A percentile compares a stretch with the other conserved stretches of the same genome.
These are phyloP conservation scores for Cryptococcus sp. DNA, from an alignment of 1,284 basidiomycete species.

Conservation along the genomic window DNA sequence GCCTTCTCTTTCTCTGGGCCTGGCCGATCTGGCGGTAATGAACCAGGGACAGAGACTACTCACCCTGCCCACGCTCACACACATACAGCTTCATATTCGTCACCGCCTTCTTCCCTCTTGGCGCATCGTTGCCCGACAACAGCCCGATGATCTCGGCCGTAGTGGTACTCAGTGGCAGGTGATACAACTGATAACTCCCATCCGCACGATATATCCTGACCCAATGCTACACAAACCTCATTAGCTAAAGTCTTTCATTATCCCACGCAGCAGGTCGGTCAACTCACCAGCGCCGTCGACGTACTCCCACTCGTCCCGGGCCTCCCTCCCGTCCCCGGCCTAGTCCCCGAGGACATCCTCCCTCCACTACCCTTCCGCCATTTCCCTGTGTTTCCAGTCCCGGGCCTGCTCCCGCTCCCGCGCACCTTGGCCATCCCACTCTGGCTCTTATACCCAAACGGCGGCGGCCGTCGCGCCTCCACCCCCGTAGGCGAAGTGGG, in stretches of 20 bases:
- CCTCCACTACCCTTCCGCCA: slow-evolving; percentile 22
- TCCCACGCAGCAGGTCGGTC: not conserved
- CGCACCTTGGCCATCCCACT: slow-evolving; percentile 5
- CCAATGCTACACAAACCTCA: slow-evolving; percentile 38
- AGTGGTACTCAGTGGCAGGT: slow-evolving; percentile 63
- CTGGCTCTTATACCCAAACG: slow-evolving; percentile 37
- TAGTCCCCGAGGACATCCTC: slow-evolving; percentile 16
- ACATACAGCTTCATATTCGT: slow-evolving; percentile 68
- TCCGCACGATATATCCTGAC: slow-evolving; percentile 76
- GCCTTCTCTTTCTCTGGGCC: not conserved
- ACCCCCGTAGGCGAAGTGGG: not conserved
- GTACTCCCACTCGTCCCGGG: slow-evolving; percentile 25
- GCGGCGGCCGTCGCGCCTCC: slow-evolving; percentile 22
- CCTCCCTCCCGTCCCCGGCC: slow-evolving; percentile 25
- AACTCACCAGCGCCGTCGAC: slow-evolving; percentile 19
- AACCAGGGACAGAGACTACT: slow-evolving; percentile 26
- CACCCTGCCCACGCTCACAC: slow-evolving; percentile 77
- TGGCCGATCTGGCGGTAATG: too few relatives aligned
- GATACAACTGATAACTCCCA: slow-evolving; percentile 67
- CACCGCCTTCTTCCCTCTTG: slow-evolving; percentile 60
- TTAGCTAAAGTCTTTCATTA: not conserved
- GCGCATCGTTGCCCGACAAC: slow-evolving; percentile 48
- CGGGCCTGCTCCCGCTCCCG: slow-evolving; percentile 15
- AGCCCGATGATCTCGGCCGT: slow-evolving; percentile 66
- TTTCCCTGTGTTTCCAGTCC: slow-evolving; percentile 16